Conservation (phyloP, 208 protist genomes). For the Leptomonas seymouri region DNA sequence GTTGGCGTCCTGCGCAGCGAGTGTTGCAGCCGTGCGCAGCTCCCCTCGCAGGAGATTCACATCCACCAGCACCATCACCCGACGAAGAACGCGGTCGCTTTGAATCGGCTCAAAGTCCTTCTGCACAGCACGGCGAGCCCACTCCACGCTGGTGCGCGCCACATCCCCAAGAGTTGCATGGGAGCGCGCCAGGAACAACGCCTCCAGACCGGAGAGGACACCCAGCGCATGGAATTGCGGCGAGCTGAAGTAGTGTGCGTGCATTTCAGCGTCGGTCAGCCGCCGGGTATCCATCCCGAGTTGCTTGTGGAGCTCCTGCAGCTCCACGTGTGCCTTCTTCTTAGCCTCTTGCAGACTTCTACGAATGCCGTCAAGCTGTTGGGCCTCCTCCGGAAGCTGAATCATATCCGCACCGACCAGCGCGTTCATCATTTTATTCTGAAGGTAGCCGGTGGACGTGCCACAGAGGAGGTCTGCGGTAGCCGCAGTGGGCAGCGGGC, state of each 20-base stretch:
- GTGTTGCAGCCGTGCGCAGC: constrained; percentile 40
- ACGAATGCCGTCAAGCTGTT: constrained; percentile 72
- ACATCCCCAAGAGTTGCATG: constrained; percentile 83
- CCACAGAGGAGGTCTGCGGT: constrained; percentile 68
- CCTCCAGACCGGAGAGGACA: constrained; percentile 69
- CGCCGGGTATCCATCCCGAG: constrained; percentile 76
- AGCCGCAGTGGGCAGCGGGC: constrained; percentile 66
- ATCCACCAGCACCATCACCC: constrained; percentile 68
- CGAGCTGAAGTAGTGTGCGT: constrained; percentile 68
- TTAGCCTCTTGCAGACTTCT: constrained; percentile 85
- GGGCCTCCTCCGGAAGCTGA: constrained; percentile 76
- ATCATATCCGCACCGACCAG: constrained; percentile 79
- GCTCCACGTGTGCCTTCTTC: constrained; percentile 73
- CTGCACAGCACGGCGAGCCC: constrained; percentile 57
- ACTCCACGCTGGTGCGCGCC: constrained; percentile 56
- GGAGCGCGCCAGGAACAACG: constrained; percentile 73
- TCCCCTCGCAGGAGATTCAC: constrained; percentile 67
- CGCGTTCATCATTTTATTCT: constrained; percentile 68
- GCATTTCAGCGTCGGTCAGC: constrained; percentile 66
- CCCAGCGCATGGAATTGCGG: constrained; percentile 61
- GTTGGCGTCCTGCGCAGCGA: constrained; percentile 38
- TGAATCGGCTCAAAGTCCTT: constrained; percentile 67
- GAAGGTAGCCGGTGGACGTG: constrained; percentile 76
- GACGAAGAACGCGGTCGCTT: constrained; percentile 55
- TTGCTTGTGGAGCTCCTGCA: constrained; percentile 65